phyloP scores from a whole-genome alignment of 208 protist genomes.

The Leishmania lainsoni region DNA sequence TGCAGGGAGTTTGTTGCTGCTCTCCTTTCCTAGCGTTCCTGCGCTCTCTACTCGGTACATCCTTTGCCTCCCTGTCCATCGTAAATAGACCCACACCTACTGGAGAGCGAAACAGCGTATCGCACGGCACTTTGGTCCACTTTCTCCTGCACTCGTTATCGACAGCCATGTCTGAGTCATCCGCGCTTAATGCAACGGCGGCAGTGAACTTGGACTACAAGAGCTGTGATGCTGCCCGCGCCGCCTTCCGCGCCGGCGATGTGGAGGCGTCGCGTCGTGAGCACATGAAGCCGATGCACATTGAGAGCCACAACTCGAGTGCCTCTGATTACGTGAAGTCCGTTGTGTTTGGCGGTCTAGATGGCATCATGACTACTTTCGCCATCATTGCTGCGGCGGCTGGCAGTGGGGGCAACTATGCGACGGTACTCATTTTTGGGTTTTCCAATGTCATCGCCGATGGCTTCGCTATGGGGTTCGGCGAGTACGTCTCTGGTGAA shows the following conservation, averaged over 20 bases:
- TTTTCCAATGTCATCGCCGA: constrained; percentile 96
- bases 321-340: constrained; percentile 94
- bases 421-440: constrained; percentile 89
- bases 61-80: not conserved
- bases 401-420: constrained; percentile 83
- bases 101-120: not conserved
- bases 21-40: not conserved
- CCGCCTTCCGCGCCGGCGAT: constrained; percentile 66
- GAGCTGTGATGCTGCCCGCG: constrained; percentile 62
- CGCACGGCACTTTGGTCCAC: not conserved
- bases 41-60: not conserved
- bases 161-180: constrained; percentile 8
- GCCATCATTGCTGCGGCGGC: constrained; percentile 92
- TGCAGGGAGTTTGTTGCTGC: not conserved
- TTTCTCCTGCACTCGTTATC: not conserved
- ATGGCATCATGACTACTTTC: constrained; percentile 97
- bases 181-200: constrained; percentile 24
- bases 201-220: constrained; percentile 54
- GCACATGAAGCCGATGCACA: constrained; percentile 80
- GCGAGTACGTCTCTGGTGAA: constrained; percentile 92
- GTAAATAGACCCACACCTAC: too few relatives aligned
- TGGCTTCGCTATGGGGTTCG: constrained; percentile 96
- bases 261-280: constrained; percentile 77
- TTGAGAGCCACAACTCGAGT: constrained; percentile 81
- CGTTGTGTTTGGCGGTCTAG: constrained; percentile 94